A percentile compares a stretch with the other conserved stretches of the same genome.
These are phyloP conservation scores for Sideroxylon spinosum DNA, from an alignment of 179 eudicot genomes.

Conservation along the genomic window DNA sequence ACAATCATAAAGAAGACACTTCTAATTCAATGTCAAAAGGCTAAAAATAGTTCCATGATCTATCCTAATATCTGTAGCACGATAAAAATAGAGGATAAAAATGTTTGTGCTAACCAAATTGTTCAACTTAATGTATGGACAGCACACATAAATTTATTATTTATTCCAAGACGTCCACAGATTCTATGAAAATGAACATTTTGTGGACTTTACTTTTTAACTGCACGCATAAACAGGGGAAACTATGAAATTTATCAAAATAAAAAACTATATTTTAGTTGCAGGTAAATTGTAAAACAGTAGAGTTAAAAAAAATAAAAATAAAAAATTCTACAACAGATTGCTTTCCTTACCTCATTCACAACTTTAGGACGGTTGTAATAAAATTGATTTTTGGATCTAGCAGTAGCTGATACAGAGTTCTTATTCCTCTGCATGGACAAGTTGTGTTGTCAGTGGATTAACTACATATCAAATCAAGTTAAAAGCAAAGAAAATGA, in stretches of 20 bases:
- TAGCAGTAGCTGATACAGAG: conserved; percentile 30
- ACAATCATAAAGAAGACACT: background rate
- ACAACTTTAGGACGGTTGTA: conserved; percentile 20
- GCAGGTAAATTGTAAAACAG: no score
- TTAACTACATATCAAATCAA: conserved; percentile 6
- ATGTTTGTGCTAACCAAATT: no score
- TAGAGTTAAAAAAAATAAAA: no score
- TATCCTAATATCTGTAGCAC: no score
- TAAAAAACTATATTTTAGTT: background rate
- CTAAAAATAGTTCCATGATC: background rate
- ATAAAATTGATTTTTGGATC: conserved; percentile 35
- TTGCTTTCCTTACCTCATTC: conserved; percentile 26
- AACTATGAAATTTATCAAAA: background rate
- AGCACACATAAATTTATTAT: no score
- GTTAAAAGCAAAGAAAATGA: background rate
- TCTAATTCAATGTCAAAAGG: background rate
- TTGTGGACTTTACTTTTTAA: conserved; percentile 50
- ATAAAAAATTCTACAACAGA: background rate
- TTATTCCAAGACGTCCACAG: no score
- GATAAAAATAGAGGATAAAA: no score
- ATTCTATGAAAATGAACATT: no score
- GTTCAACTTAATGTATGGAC: no score
- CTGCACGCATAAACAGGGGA: conserved; percentile 28
- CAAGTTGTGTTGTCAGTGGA: background rate
- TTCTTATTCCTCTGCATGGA: conserved; percentile 42